Evolutionary conservation across 768 basidiomycete genomes (phyloP).

Genomic region (Tylopilus rubrobrunneus): DNA sequence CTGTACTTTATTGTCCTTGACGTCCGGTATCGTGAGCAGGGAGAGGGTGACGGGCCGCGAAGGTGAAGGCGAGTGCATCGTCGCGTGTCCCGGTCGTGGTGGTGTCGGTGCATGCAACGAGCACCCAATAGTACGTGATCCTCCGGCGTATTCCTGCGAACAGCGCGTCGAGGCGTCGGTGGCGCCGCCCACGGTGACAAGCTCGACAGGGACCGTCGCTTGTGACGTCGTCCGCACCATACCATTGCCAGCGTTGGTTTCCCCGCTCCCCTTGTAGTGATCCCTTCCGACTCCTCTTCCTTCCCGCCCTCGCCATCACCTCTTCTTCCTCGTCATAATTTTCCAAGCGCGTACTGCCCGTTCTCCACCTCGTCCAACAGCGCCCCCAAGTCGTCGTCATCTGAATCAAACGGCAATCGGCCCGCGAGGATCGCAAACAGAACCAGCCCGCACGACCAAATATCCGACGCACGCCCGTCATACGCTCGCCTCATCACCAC

Average conservation of each 20-base stretch:
- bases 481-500: constrained; percentile 81
- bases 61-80: constrained; percentile 18
- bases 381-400: constrained; percentile 73
- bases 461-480: constrained; percentile 83
- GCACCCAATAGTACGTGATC: constrained; percentile 11
- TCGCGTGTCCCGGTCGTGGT: constrained; percentile 12
- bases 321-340: constrained; percentile 29
- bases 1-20: constrained; percentile 74
- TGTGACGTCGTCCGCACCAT: constrained; percentile 25
- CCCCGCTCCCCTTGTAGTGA: constrained; percentile 22
- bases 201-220: constrained; percentile 1
- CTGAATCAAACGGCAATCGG: constrained; percentile 88
- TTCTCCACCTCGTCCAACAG: constrained; percentile 79
- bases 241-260: constrained; percentile 19
- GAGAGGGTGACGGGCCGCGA: constrained; percentile 37
- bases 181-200: constrained; percentile 26
- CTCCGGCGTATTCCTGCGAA: constrained; percentile 27
- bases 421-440: constrained; percentile 86
- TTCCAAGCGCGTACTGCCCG: constrained; percentile 45
- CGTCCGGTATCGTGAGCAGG: constrained; percentile 58
- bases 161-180: constrained; percentile 16
- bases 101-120: constrained; percentile 27
- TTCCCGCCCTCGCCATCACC: constrained; percentile 23
- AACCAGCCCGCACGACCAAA: constrained; percentile 97
- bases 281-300: constrained; percentile 35